Base-by-base conservation (phyloP, 805 yeast species). In the Lachancea waltii region DNA sequence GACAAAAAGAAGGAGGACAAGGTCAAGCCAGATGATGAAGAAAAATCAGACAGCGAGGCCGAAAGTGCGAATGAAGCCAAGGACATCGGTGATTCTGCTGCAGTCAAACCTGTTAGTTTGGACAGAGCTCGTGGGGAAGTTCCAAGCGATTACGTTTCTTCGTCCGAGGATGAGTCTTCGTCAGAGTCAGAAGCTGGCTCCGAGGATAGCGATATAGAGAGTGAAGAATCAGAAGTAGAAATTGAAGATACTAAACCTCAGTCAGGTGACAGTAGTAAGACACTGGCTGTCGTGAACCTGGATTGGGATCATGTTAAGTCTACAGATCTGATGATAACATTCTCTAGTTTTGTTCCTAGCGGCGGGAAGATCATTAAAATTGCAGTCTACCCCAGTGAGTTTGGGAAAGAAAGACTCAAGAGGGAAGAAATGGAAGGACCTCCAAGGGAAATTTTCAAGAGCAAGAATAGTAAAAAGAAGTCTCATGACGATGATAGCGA, bases 231-330 rank as follows among this genome's bases (percentile, higher is more conserved):
- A 3, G 83, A 75, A 15, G 61, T 72, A 17, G 83, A 78, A 46
- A 49, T 69, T 8, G 83, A 75, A 48, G 70, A 68, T 20, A 66
- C 65, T 7, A 72, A 75, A 37, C 83, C 92, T n/a, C 87, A 84
- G 34, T 81, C 78, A 35, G 94, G 95, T 32, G 96, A 90, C 2
- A 95, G 95, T 21, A 70, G 95, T 1, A 67, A 65, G 23, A 68
- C 84, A 5, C 69, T 92, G 53, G 98, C 98, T 0, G 95, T 81
- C 1, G 97, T 92, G 21, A 92, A 92, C 54, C 68, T 92, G 73
- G 98, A 92, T 57, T 92, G 98, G 98, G 98, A 92, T 51, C 84
- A 92, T 54, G 72, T 92, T n/a, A 73, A 77, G 32, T 83, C 97
- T 0, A 75, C 76, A 3, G 97, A 92, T 57, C 65, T 90, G 46